Base-by-base conservation (phyloP, 2,329 filamentous ascomycete species). In the Colletotrichum sp. region DNA sequence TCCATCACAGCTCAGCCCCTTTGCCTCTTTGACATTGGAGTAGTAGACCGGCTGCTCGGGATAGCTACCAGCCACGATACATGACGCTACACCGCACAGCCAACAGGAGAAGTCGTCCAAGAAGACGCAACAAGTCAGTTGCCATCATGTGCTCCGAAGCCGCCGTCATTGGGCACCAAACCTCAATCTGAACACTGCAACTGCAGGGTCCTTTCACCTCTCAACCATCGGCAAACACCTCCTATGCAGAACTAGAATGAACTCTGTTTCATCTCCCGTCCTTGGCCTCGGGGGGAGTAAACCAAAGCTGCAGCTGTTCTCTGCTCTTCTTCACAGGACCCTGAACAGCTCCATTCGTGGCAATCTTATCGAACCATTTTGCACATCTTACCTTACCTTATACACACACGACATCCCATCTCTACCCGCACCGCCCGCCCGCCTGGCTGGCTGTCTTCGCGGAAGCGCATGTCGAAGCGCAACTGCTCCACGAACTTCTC, bases 391-490 rank as follows among this genome's bases (percentile, higher is more conserved):
- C 69, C 36, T 63, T 62, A 25, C 55, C 63, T 57, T 22, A 39
- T 68, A 62, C 49, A 65, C 67, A 44, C 29, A 36, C 44, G 44
- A 61, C 64, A 55, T 71, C 68, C 49, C 68, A 75, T 71, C 68
- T 62, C 19, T 55, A 30, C 63, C 64, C 39, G n/a, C 49, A 34
- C 29, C 64, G 63, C 67, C 34, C 72, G 25, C 69, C 29, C 32
- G 72, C 29, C 55, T 39, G 19, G 32, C 32, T 25, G 32, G 7
- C 15, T 8, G 16, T 34, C 22, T 44, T 62, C 55, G 27, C 15
- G 16, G 34, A 36, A 64, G 15, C 73, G 73, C 73, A 73, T 76
- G 73, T 76, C 73, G 73, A 76, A 76, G 73, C 73, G 70, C 73
- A 30, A 63, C n/a, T 69, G 61, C 73, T 69, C 70, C 70, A 76